Conservation (phyloP, 2,329 filamentous ascomycete species). For the Colletotrichum tanaceti region DNA sequence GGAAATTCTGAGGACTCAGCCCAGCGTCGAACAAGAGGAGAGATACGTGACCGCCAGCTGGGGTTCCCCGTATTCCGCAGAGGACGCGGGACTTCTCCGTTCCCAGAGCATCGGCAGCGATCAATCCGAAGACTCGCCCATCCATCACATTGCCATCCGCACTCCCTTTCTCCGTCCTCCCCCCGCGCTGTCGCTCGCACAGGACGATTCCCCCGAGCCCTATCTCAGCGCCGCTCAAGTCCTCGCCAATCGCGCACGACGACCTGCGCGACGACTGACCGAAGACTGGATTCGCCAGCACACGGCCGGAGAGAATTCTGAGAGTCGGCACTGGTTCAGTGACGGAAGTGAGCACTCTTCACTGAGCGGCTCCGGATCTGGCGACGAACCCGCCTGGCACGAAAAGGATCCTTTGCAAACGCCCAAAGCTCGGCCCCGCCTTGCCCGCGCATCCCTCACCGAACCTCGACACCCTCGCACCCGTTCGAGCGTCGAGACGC, state of each 20-base stretch:
- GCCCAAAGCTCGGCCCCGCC: conserved; percentile 54
- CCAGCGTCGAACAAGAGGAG: conserved; percentile 53
- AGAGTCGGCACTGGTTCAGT: conserved; percentile 47
- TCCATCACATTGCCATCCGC: conserved; percentile 70
- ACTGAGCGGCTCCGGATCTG: conserved; percentile 73
- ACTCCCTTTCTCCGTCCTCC: conserved; percentile 72
- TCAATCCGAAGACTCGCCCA: conserved; percentile 68
- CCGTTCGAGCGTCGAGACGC: conserved; percentile 68
- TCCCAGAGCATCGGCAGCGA: conserved; percentile 68
- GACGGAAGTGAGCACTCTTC: conserved; percentile 76
- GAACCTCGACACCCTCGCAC: conserved; percentile 54
- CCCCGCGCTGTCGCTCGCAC: conserved; percentile 56
- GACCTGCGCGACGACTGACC: conserved; percentile 73
- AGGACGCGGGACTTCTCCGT: conserved; percentile 64
- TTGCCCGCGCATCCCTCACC: conserved; percentile 43
- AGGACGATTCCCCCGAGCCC: conserved; percentile 50
- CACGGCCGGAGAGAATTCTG: conserved; percentile 73
- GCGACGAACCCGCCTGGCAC: conserved; percentile 60
- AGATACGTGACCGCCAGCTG: conserved; percentile 80
- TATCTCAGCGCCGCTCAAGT: conserved; percentile 66
- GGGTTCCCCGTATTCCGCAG: conserved; percentile 88
- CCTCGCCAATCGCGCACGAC: conserved; percentile 71
- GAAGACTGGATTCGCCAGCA: conserved; percentile 90
- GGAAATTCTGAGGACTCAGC: conserved; percentile 67
- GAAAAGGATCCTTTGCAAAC: conserved; percentile 62